Evolutionary conservation across 2,329 filamentous ascomycete species (phyloP).

Genomic region (Nannizziopsis arthrosporioides): DNA sequence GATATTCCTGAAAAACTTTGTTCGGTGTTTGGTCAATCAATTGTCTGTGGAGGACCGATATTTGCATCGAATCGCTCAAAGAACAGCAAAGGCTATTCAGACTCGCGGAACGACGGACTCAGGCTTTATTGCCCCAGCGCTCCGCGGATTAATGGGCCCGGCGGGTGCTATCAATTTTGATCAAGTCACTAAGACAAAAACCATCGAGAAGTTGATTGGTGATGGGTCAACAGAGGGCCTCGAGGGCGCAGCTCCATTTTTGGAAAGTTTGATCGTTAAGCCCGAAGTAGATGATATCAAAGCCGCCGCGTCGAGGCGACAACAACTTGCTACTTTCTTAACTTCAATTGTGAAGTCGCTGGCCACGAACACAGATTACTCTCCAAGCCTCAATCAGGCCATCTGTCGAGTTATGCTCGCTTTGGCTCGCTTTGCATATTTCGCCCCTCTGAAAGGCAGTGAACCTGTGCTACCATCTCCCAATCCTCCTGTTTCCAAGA

Average conservation of each 20-base stretch:
- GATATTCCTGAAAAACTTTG: slow-evolving; percentile 73
- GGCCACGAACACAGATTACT: slow-evolving; percentile 19
- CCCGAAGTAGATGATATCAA: slow-evolving; percentile 38
- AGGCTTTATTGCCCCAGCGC: slow-evolving; percentile 46
- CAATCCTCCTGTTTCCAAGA: slow-evolving; percentile 36
- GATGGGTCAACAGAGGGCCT: slow-evolving; percentile 43
- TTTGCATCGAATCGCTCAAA: slow-evolving; percentile 65
- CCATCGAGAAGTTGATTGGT: slow-evolving; percentile 61
- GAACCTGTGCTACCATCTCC: slow-evolving; percentile 23
- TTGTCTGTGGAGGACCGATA: slow-evolving; percentile 65
- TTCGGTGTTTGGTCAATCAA: slow-evolving; percentile 73
- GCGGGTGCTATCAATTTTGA: slow-evolving; percentile 71
- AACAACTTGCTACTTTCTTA: slow-evolving; percentile 42
- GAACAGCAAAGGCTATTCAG: slow-evolving; percentile 61
- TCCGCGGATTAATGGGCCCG: slow-evolving; percentile 57
- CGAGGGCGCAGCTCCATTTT: slow-evolving; percentile 43
- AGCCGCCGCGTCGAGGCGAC: slow-evolving; percentile 36
- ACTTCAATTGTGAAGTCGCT: slow-evolving; percentile 39
- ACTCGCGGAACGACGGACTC: slow-evolving; percentile 51
- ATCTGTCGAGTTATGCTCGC: slow-evolving; percentile 36
- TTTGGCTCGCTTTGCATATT: slow-evolving; percentile 42
- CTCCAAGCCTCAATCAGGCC: slow-evolving; percentile 31
- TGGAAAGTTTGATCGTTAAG: slow-evolving; percentile 37
- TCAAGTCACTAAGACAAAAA: slow-evolving; percentile 72
- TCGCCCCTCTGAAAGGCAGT: slow-evolving; percentile 27